Evolutionary conservation across 805 yeast genomes (phyloP).

Genomic region (Yarrowia sp.): DNA sequence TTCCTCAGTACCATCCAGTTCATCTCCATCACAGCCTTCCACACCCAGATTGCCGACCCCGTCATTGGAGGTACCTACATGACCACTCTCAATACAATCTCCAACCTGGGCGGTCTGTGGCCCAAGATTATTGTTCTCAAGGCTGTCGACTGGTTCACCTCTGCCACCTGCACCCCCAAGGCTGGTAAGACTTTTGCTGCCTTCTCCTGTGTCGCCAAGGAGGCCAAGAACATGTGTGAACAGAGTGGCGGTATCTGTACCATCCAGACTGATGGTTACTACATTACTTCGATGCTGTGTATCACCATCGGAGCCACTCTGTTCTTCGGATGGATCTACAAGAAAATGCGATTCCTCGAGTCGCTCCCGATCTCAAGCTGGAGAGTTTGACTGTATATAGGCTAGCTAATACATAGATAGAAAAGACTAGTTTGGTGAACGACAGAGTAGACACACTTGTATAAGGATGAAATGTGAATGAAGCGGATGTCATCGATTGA

Average conservation of each 20-base stretch:
- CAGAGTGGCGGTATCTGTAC: slow-evolving; percentile 63
- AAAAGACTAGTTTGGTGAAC: too few species aligned
- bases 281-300: slow-evolving; percentile 75
- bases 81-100: slow-evolving; percentile 91
- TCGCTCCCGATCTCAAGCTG: slow-evolving; percentile 75
- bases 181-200: slow-evolving; percentile 43
- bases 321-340: slow-evolving; percentile 69
- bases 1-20: slow-evolving; percentile 96
- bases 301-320: slow-evolving; percentile 68
- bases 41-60: slow-evolving; percentile 95
- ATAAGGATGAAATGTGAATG: too few species aligned
- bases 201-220: slow-evolving; percentile 51
- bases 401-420: neutral
- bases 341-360: slow-evolving; percentile 70
- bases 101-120: slow-evolving; percentile 98
- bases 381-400: slow-evolving; percentile 58
- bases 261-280: slow-evolving; percentile 79
- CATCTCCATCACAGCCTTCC: slow-evolving; percentile 93
- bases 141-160: slow-evolving; percentile 80
- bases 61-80: slow-evolving; percentile 96
- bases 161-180: slow-evolving; percentile 60
- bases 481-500: too few species aligned
- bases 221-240: slow-evolving; percentile 59
- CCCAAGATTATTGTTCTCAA: slow-evolving; percentile 82
- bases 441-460: too few species aligned